phyloP scores from a whole-genome alignment of 176 grass and related monocot genomes.

The Phragmites australis region DNA sequence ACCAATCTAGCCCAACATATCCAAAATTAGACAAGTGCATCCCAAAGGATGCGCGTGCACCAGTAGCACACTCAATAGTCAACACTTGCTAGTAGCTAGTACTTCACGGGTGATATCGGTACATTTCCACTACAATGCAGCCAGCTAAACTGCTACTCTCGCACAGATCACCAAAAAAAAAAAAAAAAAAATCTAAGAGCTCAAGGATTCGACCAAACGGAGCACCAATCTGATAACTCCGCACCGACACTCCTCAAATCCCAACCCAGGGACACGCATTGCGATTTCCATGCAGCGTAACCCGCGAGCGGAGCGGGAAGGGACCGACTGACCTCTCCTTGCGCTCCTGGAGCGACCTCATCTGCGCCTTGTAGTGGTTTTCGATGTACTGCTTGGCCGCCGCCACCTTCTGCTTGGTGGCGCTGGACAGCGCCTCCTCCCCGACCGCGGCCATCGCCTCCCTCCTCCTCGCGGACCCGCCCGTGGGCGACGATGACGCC shows the following conservation, averaged over 20 bases:
- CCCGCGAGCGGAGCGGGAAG: background rate
- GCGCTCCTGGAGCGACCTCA: constrained; percentile 64
- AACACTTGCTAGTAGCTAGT: background rate
- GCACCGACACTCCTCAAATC: background rate
- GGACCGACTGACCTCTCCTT: constrained; percentile 59
- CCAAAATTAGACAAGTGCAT: constrained; percentile 10
- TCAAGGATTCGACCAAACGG: too few species aligned
- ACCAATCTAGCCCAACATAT: background rate
- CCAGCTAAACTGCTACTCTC: background rate
- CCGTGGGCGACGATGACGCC: background rate
- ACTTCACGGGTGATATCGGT: background rate
- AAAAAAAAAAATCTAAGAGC: background rate
- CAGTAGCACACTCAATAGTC: background rate
- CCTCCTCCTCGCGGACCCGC: background rate
- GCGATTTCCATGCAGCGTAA: background rate
- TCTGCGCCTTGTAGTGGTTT: constrained; percentile 80
- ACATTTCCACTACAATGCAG: background rate
- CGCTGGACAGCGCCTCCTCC: constrained; percentile 46
- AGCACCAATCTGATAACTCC: background rate
- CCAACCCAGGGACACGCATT: constrained; percentile 21
- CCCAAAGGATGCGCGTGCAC: background rate
- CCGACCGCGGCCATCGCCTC: background rate
- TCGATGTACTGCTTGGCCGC: constrained; percentile 79
- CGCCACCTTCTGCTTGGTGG: constrained; percentile 62
- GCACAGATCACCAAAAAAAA: background rate